Percentiles rank a stretch among this genome's conserved stretches.
phyloP scores from a whole-genome alignment of 345 rosid genomes.

The Viola odorata region DNA sequence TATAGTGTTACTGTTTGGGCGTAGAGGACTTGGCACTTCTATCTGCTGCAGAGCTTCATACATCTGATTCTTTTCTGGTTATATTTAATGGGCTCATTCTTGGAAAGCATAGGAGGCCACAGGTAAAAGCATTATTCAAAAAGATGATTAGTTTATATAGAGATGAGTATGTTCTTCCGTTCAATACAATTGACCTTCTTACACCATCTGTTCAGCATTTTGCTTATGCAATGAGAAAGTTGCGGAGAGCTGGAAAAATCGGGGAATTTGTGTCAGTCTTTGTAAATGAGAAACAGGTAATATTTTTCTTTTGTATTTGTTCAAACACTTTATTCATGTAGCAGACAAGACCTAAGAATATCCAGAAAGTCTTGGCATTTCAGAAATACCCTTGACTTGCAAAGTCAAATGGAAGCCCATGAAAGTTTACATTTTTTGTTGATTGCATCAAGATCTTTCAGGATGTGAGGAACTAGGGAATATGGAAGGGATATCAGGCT shows the following conservation, averaged over 20 bases:
- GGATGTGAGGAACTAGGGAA: no score
- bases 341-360: no score
- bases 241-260: conserved; percentile 85
- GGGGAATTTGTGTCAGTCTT: conserved; percentile 90
- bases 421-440: no score
- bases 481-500: no score
- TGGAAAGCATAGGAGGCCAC: conserved; percentile 92
- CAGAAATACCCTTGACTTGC: no score
- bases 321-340: not conserved
- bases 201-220: conserved; percentile 45
- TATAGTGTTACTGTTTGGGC: conserved; percentile 79
- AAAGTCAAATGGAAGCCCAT: no score
- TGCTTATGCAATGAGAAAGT: conserved; percentile 59
- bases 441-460: no score
- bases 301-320: conserved; percentile 11
- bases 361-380: no score
- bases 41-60: conserved; percentile 89
- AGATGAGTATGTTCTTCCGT: not conserved
- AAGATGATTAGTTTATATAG: not conserved
- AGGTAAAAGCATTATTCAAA: conserved; percentile 34
- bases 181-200: conserved; percentile 11
- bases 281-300: conserved; percentile 93
- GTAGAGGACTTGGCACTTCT: conserved; percentile 73
- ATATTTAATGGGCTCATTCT: conserved; percentile 83
- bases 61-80: conserved; percentile 71